Percentiles rank a stretch among this genome's conserved stretches.
Evolutionary conservation across 345 rosid genomes (phyloP).

Genomic region (Eutrema heterophyllum): DNA sequence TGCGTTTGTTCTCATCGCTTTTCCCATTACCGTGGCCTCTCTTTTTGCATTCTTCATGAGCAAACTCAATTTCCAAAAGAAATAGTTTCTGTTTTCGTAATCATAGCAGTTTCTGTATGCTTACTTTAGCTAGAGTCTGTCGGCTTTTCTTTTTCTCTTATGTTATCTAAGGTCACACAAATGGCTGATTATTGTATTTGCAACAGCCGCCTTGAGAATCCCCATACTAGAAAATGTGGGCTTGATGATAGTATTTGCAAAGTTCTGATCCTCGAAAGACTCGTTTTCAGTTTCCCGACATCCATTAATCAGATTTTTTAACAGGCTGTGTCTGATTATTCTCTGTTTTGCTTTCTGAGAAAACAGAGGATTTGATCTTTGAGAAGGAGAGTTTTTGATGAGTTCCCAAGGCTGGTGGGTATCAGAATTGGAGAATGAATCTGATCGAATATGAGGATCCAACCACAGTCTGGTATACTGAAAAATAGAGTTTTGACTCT

Average conservation of each 20-base stretch:
- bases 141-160: too few species aligned
- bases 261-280: too few species aligned
- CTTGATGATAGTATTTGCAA: too few species aligned
- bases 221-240: not conserved
- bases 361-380: not conserved
- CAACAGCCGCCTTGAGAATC: not conserved
- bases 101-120: not conserved
- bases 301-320: too few species aligned
- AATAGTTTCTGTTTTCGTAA: not conserved
- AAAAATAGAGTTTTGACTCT: too few species aligned
- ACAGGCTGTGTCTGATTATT: not conserved
- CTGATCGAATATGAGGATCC: too few species aligned
- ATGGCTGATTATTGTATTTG: not conserved
- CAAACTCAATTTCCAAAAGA: slow-evolving; percentile 40
- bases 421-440: too few species aligned
- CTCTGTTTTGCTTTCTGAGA: not conserved
- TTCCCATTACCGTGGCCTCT: slow-evolving; percentile 23
- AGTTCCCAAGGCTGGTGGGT: too few species aligned
- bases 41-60: slow-evolving; percentile 30
- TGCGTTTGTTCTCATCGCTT: slow-evolving; percentile 27
- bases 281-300: too few species aligned
- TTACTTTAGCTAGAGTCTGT: too few species aligned
- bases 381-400: not conserved
- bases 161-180: not conserved
- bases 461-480: too few species aligned